Percentiles rank a stretch among this genome's conserved stretches.
phyloP scores from a whole-genome alignment of 2,329 filamentous ascomycete genomes.

The Metarhizium album region DNA sequence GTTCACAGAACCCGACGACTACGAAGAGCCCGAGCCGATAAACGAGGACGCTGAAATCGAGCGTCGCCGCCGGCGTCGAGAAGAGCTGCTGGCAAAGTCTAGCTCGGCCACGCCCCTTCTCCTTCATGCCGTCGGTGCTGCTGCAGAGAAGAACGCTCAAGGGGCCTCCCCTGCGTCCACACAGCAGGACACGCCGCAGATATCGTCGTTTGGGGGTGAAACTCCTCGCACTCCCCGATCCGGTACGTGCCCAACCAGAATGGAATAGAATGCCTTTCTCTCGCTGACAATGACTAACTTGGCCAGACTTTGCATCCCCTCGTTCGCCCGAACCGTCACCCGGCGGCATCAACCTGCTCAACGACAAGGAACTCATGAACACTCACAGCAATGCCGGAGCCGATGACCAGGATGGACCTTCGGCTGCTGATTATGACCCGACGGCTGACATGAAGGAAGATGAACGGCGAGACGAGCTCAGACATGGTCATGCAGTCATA shows the following conservation, averaged over 20 bases:
- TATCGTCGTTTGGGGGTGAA: slow-evolving; percentile 18
- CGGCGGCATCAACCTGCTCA: slow-evolving; percentile 49
- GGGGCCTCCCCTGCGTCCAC: slow-evolving; percentile 43
- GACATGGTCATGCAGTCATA: slow-evolving; percentile 44
- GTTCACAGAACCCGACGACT: slow-evolving; percentile 28
- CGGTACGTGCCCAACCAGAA: slow-evolving; percentile 24
- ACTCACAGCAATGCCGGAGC: slow-evolving; percentile 33
- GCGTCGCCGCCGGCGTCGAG: slow-evolving; percentile 70
- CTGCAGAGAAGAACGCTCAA: slow-evolving; percentile 44
- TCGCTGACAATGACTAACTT: slow-evolving; percentile 12
- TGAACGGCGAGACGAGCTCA: slow-evolving; percentile 55
- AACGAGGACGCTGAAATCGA: slow-evolving; percentile 79
- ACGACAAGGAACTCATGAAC: slow-evolving; percentile 59
- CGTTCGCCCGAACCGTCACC: slow-evolving; percentile 37
- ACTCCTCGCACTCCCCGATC: slow-evolving; percentile 38
- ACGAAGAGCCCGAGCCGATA: slow-evolving; percentile 47
- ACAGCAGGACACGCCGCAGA: slow-evolving; percentile 30
- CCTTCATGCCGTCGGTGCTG: slow-evolving; percentile 60
- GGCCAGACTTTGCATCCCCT: slow-evolving; percentile 30
- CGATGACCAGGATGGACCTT: slow-evolving; percentile 58
- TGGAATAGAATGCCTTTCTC: no score
- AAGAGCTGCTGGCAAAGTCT: slow-evolving; percentile 77
- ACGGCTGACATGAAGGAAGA: slow-evolving; percentile 84
- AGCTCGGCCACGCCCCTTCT: slow-evolving; percentile 62
- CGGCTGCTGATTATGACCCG: slow-evolving; percentile 89